Evolutionary conservation across 1,284 basidiomycete genomes (phyloP), one percentile per base, ranked within the genome.

Genomic region (Coniferiporia sulphurascens): DNA sequence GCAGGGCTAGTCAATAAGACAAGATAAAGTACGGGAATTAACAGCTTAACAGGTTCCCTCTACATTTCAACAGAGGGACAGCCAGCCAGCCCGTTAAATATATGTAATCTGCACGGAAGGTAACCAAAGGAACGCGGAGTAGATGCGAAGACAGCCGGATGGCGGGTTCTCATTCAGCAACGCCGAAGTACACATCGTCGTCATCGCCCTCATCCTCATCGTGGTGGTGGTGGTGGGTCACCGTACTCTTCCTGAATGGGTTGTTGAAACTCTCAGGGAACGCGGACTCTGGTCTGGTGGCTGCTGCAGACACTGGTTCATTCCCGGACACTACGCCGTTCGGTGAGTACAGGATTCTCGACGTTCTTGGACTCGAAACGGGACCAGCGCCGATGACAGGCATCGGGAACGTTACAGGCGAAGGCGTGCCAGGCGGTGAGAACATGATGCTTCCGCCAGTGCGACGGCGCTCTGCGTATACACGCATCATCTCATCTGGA

Each of bases 401-500:
- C 62, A 48, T 57, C 9, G 55, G 55, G 52, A 52, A 57, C 27
- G 62, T 59, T 3, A n/a, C 34, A 3, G 58, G 52, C 19, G 36
- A 43, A n/a, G 59, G 59, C 6, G 59, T 43, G 21, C 56, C 55
- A 17, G 58, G 58, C 0, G 58, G 52, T 27, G 27, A 27, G 6
- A 46, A 60, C 6, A 52, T 49, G 38, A 58, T 22, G 10, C 49
- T 45, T 36, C 41, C 54, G 45, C 68, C 67, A 38, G 62, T 65
- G 2, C 74, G 67, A 64, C 78, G 80, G 56, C 83, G 76, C 52
- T 83, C 82, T 2, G 87, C 87, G 60, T 90, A 90, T 0, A 84
- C 85, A 17, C 81, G 80, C 43, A 90, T 74, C 85, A 89, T 86
- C n/a, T 81, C 86, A 64, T 90, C 87, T 3, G 87, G 87, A 0